Evolutionary conservation across 352 stramenopile genomes (phyloP).

Genomic region (Pythium periplocum): DNA sequence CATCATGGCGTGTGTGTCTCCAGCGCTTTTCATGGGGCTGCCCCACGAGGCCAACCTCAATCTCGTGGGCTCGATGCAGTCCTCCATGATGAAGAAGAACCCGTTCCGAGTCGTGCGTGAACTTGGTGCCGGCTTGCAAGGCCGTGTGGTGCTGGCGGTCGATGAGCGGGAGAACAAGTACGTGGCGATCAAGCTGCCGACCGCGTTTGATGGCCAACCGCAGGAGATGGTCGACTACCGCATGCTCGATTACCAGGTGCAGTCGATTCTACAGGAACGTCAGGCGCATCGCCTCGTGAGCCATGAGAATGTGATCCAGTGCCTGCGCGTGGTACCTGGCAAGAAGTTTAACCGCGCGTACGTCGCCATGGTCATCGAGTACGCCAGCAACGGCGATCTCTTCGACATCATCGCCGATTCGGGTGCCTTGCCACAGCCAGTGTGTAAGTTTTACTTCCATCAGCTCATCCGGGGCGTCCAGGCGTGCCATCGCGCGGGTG

Average conservation of each 20-base stretch:
- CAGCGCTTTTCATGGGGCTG: conserved; percentile 1
- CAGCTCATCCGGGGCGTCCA: conserved; percentile 75
- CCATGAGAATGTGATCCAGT: conserved; percentile 56
- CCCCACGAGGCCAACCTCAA: not conserved
- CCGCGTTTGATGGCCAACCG: conserved; percentile 20
- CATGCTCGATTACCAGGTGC: conserved; percentile 55
- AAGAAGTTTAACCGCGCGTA: conserved; percentile 45
- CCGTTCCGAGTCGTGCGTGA: conserved; percentile 47
- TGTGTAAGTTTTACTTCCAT: conserved; percentile 77
- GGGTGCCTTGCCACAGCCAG: conserved; percentile 46
- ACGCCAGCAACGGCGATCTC: conserved; percentile 75
- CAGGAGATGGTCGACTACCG: conserved; percentile 24
- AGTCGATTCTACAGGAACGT: conserved; percentile 58
- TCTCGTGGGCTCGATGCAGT: not conserved
- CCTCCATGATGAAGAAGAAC: conserved; percentile 19
- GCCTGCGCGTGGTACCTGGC: conserved; percentile 32
- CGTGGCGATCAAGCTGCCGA: conserved; percentile 77
- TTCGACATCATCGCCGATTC: conserved; percentile 81
- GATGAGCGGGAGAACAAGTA: conserved; percentile 36
- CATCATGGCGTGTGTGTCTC: conserved; percentile 11
- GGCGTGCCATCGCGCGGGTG: conserved; percentile 67
- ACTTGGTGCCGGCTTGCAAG: conserved; percentile 58
- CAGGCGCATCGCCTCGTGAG: conserved; percentile 44
- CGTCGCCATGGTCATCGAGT: conserved; percentile 78
- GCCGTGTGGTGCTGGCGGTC: conserved; percentile 51